These are phyloP conservation scores for Kwoniella sp. DNA, from an alignment of 768 basidiomycete species.

Conservation along the genomic window DNA sequence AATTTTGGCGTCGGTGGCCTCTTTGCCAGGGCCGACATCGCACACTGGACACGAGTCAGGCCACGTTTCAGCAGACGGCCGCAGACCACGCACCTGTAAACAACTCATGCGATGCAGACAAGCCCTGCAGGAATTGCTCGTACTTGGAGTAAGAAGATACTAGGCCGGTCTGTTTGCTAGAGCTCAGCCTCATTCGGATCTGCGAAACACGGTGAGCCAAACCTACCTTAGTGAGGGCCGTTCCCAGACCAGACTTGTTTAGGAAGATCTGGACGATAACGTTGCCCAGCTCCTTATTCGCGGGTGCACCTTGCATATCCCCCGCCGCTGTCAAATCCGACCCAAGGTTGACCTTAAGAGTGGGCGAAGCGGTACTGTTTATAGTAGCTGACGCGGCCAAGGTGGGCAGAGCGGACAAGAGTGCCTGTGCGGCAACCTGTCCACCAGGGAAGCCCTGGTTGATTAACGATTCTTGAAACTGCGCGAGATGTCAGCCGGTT, in stretches of 20 bases:
- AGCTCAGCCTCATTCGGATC: no score
- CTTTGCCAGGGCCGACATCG: constrained; percentile 41
- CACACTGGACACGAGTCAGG: constrained; percentile 22
- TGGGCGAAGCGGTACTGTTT: not conserved
- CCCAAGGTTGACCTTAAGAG: constrained; percentile 17
- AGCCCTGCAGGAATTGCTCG: constrained; percentile 38
- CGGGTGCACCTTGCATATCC: not conserved
- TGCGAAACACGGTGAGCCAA: no score
- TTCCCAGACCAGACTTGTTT: constrained; percentile 35
- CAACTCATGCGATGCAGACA: constrained; percentile 33
- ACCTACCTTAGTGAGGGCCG: constrained; percentile 34
- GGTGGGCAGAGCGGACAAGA: constrained; percentile 28
- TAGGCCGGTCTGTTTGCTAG: constrained; percentile 26
- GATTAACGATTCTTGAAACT: constrained; percentile 34
- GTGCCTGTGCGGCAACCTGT: constrained; percentile 31
- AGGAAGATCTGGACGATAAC: constrained; percentile 40
- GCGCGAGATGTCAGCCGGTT: not conserved
- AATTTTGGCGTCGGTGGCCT: constrained; percentile 32
- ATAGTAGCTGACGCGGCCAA: constrained; percentile 11
- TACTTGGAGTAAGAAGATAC: constrained; percentile 22
- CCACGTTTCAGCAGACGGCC: not conserved
- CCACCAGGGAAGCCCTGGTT: constrained; percentile 37
- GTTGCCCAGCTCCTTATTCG: constrained; percentile 2
- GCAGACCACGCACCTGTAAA: constrained; percentile 30
- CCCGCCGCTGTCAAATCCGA: not conserved